Evolutionary conservation across 495 filamentous ascomycete genomes (phyloP), one percentile per base, ranked within the genome.

Genomic region (Lophiotrema nucula): DNA sequence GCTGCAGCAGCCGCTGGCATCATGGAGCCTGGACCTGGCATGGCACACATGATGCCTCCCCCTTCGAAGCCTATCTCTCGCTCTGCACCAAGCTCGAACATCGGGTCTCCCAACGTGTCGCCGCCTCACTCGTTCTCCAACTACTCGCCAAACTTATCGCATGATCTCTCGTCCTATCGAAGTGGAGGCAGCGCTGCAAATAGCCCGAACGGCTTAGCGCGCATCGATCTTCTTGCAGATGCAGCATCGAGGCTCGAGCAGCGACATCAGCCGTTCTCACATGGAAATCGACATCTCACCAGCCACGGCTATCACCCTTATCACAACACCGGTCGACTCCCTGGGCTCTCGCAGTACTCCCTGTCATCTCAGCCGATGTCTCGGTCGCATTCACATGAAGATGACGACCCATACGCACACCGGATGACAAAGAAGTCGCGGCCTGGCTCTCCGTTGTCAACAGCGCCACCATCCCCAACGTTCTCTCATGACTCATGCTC

Each of bases 401-500:
- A 90, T 0, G 88, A 92, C 37, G 79, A 86, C 60, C 81, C 82
- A 22, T 90, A 88, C 58, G 77, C 72, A n/a, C 82, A 87, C 37
- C 83, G 89, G 33, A 82, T 85, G 53, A 83, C 85, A 26, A 96
- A 96, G 77, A 83, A 88, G 42, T 96, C 92, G 51, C 78, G 93
- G 53, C 93, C 93, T 33, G 90, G 89, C 70, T 96, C 95, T 3
- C 95, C 93, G 15, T 87, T 90, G 71, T 96, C 90, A 37, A 97
- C 93, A 2, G 92, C 92, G 19, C 93, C 93, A 24, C 95, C 92
- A 24, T 97, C 93, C 1, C 93, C 93, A n/a, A 96, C 90, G 27
- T 97, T 96, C 75, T 96, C 93, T 4, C 89, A 96, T 73, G 92
- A 95, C 76, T 96, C 92, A 8, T 83, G 90, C 22, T 97, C 95